Conservation (phyloP, 129 eudicot species). For the Erigeron canadensis region DNA sequence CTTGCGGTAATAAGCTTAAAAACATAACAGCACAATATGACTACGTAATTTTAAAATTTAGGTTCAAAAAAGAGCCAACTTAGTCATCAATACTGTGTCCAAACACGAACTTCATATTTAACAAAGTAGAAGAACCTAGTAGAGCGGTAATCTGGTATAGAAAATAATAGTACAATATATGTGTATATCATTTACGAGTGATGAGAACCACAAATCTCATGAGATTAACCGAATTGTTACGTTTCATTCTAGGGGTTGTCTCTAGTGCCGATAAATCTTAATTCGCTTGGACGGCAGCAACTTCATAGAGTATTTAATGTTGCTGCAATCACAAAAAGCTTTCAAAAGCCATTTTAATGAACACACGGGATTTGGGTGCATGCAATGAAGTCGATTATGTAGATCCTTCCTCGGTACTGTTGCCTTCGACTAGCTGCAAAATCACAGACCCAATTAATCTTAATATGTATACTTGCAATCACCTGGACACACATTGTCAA, state of each 20-base stretch:
- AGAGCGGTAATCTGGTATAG: neutral
- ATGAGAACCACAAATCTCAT: too few species aligned
- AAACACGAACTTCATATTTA: neutral
- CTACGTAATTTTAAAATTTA: too few species aligned
- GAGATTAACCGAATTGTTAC: neutral
- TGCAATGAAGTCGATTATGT: slow-evolving; percentile 22
- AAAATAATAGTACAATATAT: neutral
- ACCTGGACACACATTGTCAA: neutral
- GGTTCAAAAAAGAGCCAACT: neutral
- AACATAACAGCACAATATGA: too few species aligned
- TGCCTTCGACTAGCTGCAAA: slow-evolving; percentile 70
- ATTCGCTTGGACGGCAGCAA: neutral
- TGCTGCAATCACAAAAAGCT: neutral
- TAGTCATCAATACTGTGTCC: neutral
- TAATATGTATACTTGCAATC: neutral
- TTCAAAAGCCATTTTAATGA: neutral
- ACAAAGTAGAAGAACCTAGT: neutral
- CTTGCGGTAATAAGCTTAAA: too few species aligned
- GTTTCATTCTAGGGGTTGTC: neutral
- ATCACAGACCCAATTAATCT: slow-evolving; percentile 23
- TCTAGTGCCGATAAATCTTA: neutral
- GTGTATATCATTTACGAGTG: too few species aligned
- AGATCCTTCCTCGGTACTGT: slow-evolving; percentile 47
- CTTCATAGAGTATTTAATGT: neutral
- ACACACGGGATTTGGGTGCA: slow-evolving; percentile 10